Evolutionary conservation across 179 eudicot species (phyloP).

Genomic region (Kewa caespitosa): DNA sequence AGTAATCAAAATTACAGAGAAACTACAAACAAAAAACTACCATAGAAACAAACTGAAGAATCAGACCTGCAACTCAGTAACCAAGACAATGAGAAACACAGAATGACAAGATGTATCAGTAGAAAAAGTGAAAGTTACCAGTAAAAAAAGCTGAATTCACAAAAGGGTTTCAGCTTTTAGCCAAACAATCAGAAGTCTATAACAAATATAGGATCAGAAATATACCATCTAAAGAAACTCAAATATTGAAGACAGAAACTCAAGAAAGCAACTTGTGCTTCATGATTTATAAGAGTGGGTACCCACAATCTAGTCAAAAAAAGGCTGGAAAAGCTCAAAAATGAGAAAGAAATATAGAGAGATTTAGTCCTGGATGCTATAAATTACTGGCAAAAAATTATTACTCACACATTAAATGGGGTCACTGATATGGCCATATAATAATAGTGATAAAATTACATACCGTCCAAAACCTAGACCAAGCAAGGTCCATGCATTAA

Average conservation of each 20-base stretch:
- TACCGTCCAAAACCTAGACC: too few species aligned
- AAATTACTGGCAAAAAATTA: background rate
- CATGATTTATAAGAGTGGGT: background rate
- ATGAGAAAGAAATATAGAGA: background rate
- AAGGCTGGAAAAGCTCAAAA: constrained; percentile 3
- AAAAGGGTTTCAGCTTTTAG: background rate
- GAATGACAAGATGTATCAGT: background rate
- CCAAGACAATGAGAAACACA: background rate
- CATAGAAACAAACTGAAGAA: background rate
- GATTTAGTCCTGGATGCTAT: background rate
- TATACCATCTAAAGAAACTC: background rate
- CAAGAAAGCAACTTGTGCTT: background rate
- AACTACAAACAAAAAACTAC: background rate
- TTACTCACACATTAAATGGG: background rate
- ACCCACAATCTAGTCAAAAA: background rate
- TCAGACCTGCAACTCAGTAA: background rate
- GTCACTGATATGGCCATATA: too few species aligned
- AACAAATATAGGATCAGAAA: background rate
- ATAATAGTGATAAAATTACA: too few species aligned
- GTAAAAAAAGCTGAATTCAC: background rate
- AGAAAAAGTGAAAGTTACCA: background rate
- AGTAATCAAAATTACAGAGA: too few species aligned
- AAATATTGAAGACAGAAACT: background rate
- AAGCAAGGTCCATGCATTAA: too few species aligned
- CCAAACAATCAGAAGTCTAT: background rate